These are phyloP conservation scores for Neonectria neomacrospora DNA, from an alignment of 2,329 filamentous ascomycete genomes.

Conservation along the genomic window DNA sequence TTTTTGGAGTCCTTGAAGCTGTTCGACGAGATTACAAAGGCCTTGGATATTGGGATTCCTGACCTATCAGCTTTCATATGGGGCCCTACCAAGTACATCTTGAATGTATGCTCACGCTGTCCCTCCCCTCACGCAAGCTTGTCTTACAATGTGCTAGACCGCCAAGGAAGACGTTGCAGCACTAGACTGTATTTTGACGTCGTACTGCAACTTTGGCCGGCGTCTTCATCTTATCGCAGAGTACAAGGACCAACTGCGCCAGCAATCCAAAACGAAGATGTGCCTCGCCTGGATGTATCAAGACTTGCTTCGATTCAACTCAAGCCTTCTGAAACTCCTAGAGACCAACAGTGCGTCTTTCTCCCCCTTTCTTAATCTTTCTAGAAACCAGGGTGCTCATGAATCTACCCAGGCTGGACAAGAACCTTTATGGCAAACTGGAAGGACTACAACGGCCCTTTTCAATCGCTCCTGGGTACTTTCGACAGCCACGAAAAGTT, in stretches of 20 bases:
- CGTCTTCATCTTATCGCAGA: slow-evolving; percentile 4
- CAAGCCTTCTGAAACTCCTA: slow-evolving; percentile 1
- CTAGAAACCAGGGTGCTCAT: no score
- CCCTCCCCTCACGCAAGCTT: not conserved
- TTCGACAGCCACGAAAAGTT: slow-evolving; percentile 6
- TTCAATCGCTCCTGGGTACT: not conserved
- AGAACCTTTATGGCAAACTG: slow-evolving; percentile 12
- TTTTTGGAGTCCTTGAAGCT: not conserved
- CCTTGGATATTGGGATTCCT: not conserved
- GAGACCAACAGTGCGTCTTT: not conserved
- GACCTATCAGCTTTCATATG: slow-evolving; percentile 11
- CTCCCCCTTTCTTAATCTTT: no score
- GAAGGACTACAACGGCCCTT: slow-evolving; percentile 7
- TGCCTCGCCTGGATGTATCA: slow-evolving; percentile 19
- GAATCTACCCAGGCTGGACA: slow-evolving; percentile 8
- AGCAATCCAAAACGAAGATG: not conserved
- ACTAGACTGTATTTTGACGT: slow-evolving; percentile 10
- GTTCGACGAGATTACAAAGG: slow-evolving; percentile 5
- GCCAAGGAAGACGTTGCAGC: not conserved
- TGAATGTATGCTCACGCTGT: not conserved
- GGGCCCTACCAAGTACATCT: slow-evolving; percentile 9
- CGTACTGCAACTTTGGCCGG: slow-evolving; percentile 5
- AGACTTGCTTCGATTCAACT: slow-evolving; percentile 11
- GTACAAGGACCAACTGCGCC: not conserved
- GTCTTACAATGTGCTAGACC: not conserved